Conservation (phyloP, 495 filamentous ascomycete genomes). For the Penicillium waksmanii region DNA sequence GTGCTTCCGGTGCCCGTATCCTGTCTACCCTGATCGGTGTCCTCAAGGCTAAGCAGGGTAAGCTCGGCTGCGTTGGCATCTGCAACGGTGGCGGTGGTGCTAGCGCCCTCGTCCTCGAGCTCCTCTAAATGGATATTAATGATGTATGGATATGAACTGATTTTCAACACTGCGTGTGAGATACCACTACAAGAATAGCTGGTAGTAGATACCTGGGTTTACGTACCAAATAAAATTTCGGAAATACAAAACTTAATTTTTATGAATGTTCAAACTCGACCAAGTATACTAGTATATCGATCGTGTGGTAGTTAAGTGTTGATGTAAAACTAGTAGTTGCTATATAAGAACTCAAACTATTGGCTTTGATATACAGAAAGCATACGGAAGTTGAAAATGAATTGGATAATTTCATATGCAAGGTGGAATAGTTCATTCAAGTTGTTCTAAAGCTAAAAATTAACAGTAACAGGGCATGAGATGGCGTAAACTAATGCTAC, state of each 20-base stretch:
- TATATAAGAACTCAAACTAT: neutral
- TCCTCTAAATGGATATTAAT: conserved; percentile 35
- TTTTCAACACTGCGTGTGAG: conserved; percentile 19
- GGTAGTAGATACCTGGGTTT: conserved; percentile 1
- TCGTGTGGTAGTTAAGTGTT: no score
- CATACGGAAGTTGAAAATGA: neutral
- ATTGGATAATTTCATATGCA: neutral
- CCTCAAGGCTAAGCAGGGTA: conserved; percentile 84
- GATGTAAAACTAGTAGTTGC: no score
- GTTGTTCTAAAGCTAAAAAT: neutral
- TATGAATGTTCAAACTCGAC: neutral
- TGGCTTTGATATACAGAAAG: neutral
- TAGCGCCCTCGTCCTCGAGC: conserved; percentile 85
- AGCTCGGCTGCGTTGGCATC: conserved; percentile 92
- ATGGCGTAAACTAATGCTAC: neutral
- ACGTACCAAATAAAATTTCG: neutral
- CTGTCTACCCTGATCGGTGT: conserved; percentile 89
- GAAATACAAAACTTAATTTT: neutral
- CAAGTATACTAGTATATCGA: neutral
- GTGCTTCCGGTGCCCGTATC: conserved; percentile 91
- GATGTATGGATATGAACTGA: conserved; percentile 37
- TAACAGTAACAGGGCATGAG: neutral
- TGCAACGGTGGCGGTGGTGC: conserved; percentile 98
- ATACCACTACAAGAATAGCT: conserved; percentile 6
- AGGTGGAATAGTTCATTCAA: neutral